Evolutionary conservation across 306 rosid genomes (phyloP), one percentile per base, ranked within the genome.

Genomic region (Acacia crassicarpa): DNA sequence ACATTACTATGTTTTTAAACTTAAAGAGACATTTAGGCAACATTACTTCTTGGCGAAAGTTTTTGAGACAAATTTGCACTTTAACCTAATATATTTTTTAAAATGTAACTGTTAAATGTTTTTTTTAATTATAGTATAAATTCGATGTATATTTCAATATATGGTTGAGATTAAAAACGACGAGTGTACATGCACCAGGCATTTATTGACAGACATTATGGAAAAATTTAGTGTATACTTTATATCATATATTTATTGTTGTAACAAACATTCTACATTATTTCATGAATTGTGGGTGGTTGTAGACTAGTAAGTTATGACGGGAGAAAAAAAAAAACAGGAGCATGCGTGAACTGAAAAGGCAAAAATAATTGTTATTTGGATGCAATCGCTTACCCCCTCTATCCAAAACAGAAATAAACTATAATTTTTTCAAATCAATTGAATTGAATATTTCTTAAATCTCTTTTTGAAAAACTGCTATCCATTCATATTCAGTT

Each of bases 41-140:
- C 1, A 38, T 38, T 38, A 0, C 0, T 38, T 1, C 1, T 6
- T 0, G 1, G 0, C 1, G 0, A 38, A 38, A 38, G 0, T 0
- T 35, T 38, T 38, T 6, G 1, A 38, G 1, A 38, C 1, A 38
- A 38, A 6, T 38, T 38, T 38, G 1, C 1, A 6, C 8, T 1
- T 6, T 38, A 38, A 38, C 8, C 41, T 1, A 38, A 6, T 6
- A 38, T 5, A 6, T 38, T 35, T 38, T n/a, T 22, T 0, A 7
- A 7, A 54, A 54, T 4, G 0, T 19, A 6, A 20, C 11, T 6
- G 61, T 19, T 54, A 8, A 19, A 7, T 6, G 3, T 0, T 6
- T 56, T 9, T 6, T 56, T 9, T 56, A 0, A 38, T 38, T 38
- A 6, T 38, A 38, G 41, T 51, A 4, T 5, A 49, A 49, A 51